phyloP scores from a whole-genome alignment of 306 rosid genomes.

The Vigna angularis region DNA sequence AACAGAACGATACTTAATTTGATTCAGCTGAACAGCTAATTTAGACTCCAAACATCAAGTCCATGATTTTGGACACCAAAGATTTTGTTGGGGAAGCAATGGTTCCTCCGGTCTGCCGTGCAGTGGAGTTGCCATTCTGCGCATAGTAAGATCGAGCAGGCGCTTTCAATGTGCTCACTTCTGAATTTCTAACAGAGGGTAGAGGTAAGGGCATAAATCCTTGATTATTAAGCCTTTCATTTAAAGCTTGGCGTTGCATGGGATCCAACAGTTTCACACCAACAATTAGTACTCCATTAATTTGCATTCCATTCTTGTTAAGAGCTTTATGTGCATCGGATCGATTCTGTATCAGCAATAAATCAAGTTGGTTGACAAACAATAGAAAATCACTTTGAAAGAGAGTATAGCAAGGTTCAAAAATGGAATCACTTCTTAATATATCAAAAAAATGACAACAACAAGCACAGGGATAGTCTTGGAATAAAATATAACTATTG shows the following conservation, averaged over 20 bases:
- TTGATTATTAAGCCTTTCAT: conserved; percentile 68
- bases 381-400: background rate
- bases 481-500: background rate
- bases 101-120: conserved; percentile 75
- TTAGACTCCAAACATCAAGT: conserved; percentile 96
- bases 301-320: conserved; percentile 87
- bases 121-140: conserved; percentile 69
- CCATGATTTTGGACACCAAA: conserved; percentile 82
- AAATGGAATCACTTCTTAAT: background rate
- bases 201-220: conserved; percentile 83
- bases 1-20: conserved; percentile 24
- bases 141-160: conserved; percentile 68
- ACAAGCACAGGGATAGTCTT: conserved; percentile 7
- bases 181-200: conserved; percentile 62
- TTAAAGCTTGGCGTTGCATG: conserved; percentile 82
- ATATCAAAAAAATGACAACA: background rate
- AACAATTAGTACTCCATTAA: conserved; percentile 84
- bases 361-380: conserved; percentile 30
- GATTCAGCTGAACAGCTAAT: conserved; percentile 41
- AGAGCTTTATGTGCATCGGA: conserved; percentile 94
- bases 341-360: conserved; percentile 68
- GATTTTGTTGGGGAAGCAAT: conserved; percentile 98
- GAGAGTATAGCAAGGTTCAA: background rate
- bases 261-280: conserved; percentile 98
- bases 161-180: conserved; percentile 55